Base-by-base conservation (phyloP, 1,139 yeast genomes). In the Chernovozyma sophiae-reginae region DNA sequence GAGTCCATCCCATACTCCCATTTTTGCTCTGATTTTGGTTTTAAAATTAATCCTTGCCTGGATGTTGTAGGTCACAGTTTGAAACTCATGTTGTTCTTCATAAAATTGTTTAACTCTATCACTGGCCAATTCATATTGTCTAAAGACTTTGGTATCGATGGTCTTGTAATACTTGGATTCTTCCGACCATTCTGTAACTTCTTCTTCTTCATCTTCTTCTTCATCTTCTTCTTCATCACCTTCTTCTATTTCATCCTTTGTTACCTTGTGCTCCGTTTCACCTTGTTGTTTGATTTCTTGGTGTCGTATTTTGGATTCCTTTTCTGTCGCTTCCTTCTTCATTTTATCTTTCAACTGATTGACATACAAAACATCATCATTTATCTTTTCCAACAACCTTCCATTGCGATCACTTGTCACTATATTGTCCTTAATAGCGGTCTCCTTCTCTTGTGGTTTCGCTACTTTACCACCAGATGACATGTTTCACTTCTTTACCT, bases 1-100 rank as follows among this genome's bases (percentile, higher is more conserved):
- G 18, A 81, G 54, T 0, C 86, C 89, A 41, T 79, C 86, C 89
- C 89, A 81, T 4, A 81, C 71, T 0, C 84, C 64, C 85, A 81
- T 79, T 39, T 70, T 65, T 28, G 84, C 87, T 45, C 89, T 56
- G 10, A 68, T 61, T 49, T 80, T 78, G 2, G 86, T 75, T 52
- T 81, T 81, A 61, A 81, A 81, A 53, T 80, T 79, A 34, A 81
- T 79, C 26, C 89, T 58, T 0, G 87, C 87, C 51, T 81, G 85
- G 25, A 81, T 68, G 48, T 81, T 81, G 53, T 79, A 81, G 0
- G 86, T 86, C 22, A 81, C 86, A 0, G 89, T 81, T 55, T 81
- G 89, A 45, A 74, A 74, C 39, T 68, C 76, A 49, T 81, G 89
- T 49, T 81, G 89, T 45, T 80, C 86, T 45, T 69, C 73, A 52